phyloP scores from a whole-genome alignment of 2,329 filamentous ascomycete genomes.

The Teratosphaeriaceae sp. region DNA sequence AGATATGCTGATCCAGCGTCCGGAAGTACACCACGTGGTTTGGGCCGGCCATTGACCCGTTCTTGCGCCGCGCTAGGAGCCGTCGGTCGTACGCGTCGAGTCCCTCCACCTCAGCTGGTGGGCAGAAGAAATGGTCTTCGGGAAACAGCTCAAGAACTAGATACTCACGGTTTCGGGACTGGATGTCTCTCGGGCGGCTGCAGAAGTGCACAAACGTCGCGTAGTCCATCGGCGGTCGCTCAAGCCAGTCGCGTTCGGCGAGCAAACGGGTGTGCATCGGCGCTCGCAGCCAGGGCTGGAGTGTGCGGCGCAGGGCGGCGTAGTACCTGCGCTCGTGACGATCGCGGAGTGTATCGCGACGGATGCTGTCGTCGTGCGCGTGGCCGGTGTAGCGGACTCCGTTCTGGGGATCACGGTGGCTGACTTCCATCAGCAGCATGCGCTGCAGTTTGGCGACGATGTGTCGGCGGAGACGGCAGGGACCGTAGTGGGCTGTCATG shows the following conservation, averaged over 20 bases:
- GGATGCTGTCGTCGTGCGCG: neutral
- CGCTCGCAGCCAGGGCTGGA: neutral
- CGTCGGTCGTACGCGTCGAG: neutral
- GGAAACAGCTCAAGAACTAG: slow-evolving; percentile 1
- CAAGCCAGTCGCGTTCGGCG: neutral
- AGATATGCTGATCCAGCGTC: too few species aligned
- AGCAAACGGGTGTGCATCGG: neutral
- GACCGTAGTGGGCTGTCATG: neutral
- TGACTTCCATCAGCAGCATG: neutral
- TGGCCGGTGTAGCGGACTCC: neutral
- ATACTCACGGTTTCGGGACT: neutral
- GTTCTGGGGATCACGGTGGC: too few species aligned
- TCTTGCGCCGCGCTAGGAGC: neutral
- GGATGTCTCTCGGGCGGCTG: neutral
- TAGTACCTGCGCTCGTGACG: neutral
- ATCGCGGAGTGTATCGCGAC: neutral
- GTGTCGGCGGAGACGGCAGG: slow-evolving; percentile 1
- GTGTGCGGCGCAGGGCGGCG: neutral
- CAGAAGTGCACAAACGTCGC: neutral
- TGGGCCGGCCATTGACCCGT: too few species aligned
- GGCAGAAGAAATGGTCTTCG: neutral
- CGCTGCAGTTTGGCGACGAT: neutral
- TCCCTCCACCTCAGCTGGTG: neutral
- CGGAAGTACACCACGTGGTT: too few species aligned
- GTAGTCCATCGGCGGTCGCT: slow-evolving; percentile 1